Evolutionary conservation across 495 filamentous ascomycete genomes (phyloP), one percentile per base, ranked within the genome.

Genomic region (Cercophora newfieldiana): DNA sequence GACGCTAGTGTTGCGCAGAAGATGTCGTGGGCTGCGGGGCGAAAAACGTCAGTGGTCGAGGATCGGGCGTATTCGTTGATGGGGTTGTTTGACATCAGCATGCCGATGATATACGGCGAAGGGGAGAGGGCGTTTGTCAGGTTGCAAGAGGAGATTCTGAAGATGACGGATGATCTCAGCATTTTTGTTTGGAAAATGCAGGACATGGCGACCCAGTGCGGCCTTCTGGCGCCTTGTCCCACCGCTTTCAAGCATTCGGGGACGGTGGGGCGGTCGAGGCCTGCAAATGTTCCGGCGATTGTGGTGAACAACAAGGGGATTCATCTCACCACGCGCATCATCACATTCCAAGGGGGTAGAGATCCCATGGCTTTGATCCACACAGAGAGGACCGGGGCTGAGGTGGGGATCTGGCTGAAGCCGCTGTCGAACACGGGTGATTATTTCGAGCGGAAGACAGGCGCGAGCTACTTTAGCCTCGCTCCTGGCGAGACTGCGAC

Each of bases 61-160:
- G 50, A 53, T 19, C 10, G 7, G 7, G 50, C 50, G 21, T 53
- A 53, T 53, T 53, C 8, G 7, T 53, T 53, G 21, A 7, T 53
- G 8, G 50, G 50, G 21, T 53, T 53, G 50, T 53, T 53, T 22
- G 21, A 53, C 21, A 53, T 53, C 50, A 12, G 21, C 7, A 53
- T 53, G 50, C 50, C 50, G 7, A 7, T 53, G 7, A 7, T 53
- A 22, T 22, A 53, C 50, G 50, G 50, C 7, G 50, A 53, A 19
- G 50, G 50, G 21, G 8, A 18, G 37, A 7, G 37, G 18, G 37
- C 37, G 37, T 47, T 47, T 47, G 37, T 47, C 37, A 47, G 53
- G 25, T 25, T 56, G 3, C 53, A 56, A 25, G 21, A 56, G 29
- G 53, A 56, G 53, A 56, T 56, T 56, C 25, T 56, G 16, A 24